phyloP scores from a whole-genome alignment of 352 stramenopile species.

The Globisporangium nunn region DNA sequence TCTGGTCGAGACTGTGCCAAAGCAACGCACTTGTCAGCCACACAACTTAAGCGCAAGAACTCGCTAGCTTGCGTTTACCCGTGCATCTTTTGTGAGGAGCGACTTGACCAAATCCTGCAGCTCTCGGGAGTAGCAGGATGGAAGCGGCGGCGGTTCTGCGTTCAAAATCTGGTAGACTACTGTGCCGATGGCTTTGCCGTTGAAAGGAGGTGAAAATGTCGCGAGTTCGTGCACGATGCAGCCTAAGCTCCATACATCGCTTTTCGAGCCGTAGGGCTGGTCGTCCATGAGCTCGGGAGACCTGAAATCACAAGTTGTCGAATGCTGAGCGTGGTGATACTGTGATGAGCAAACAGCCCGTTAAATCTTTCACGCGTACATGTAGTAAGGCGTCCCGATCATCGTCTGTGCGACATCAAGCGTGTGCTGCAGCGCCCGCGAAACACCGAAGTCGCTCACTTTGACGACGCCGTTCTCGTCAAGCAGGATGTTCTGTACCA shows the following conservation, averaged over 20 bases:
- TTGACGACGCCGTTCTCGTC: conserved; percentile 56
- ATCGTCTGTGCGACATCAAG: conserved; percentile 44
- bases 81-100: conserved; percentile 40
- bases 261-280: conserved; percentile 54
- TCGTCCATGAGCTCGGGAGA: conserved; percentile 70
- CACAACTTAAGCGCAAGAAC: neutral
- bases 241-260: conserved; percentile 79
- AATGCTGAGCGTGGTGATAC: too few relatives aligned
- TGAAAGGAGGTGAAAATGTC: conserved; percentile 49
- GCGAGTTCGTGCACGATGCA: conserved; percentile 81
- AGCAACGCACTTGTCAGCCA: neutral
- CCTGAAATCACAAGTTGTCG: conserved; percentile 15
- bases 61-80: conserved; percentile 11
- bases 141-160: conserved; percentile 20
- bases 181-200: conserved; percentile 39
- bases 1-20: conserved; percentile 18
- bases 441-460: conserved; percentile 66
- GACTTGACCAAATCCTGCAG: conserved; percentile 21
- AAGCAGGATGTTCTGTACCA: conserved; percentile 41
- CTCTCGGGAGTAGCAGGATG: conserved; percentile 19
- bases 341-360: too few relatives aligned
- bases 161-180: conserved; percentile 54
- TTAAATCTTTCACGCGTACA: conserved; percentile 20
- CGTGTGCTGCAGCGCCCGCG: conserved; percentile 31
- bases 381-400: conserved; percentile 72